Evolutionary conservation across 345 rosid genomes (phyloP), one percentile per base, ranked within the genome.

Genomic region (Trapa incisa): DNA sequence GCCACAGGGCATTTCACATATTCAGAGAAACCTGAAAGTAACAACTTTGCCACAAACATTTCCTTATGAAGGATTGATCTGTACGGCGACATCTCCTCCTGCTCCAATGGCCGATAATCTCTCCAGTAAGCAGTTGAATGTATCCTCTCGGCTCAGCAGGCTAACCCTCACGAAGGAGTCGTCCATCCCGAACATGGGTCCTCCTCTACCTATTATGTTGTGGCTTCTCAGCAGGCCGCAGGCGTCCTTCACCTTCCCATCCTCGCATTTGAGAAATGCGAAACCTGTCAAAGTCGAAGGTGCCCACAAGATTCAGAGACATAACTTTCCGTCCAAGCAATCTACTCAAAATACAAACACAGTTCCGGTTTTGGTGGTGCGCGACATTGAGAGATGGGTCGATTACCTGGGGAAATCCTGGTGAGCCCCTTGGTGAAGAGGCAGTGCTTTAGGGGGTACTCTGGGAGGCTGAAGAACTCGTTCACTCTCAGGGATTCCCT

Each of bases 191-290:
- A 41, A 41, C 43, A 3, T 41, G 6, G 2, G 7, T 41, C 43
- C 43, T 4, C 43, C 43, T 8, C 43, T 41, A 41, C 43, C 43
- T 4, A 41, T 4, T 41, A 41, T 41, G 6, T 41, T 41, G 43
- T 41, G 43, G 43, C 6, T 8, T 41, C 43, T 41, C 6, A 41
- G 43, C 43, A 41, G 43, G 43, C 43, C 76, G 54, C 68, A 87
- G 14, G 73, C 71, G 71, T 88, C 85, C 66, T 45, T 32, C 57
- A 54, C 47, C n/a, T 73, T 82, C 47, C 29, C 29, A 22, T 83
- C 87, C 65, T 88, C 78, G 81, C 85, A 75, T 74, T 86, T 79
- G 69, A 93, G 16, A 96, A 96, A 90, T 45, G 92, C 98, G 76
- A 90, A 93, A 22, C 84, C 98, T 93, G 79, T 37, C 2, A 12